Evolutionary conservation across 2,329 filamentous ascomycete species (phyloP).

Genomic region (Proliferodiscus dingleyae): DNA sequence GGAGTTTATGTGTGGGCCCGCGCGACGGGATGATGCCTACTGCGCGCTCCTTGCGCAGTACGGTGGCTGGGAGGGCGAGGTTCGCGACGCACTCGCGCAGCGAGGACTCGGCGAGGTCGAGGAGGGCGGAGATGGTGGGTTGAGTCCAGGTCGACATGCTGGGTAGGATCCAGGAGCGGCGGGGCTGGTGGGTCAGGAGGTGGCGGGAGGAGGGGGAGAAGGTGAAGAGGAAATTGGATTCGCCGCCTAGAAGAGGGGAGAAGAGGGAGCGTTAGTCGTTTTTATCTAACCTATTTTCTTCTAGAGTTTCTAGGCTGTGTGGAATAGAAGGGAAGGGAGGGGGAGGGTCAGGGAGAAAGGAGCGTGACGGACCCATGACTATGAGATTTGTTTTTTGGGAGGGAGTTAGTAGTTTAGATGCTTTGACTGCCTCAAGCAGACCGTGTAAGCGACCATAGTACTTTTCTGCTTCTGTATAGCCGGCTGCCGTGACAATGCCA

Average conservation of each 20-base stretch:
- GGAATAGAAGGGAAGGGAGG: conserved; percentile 4
- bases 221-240: conserved; percentile 91
- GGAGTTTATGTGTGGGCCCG: conserved; percentile 61
- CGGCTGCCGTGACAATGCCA: conserved; percentile 93
- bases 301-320: too few species aligned
- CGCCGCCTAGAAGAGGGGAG: conserved; percentile 51
- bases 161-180: conserved; percentile 66
- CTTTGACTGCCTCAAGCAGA: conserved; percentile 72
- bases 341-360: neutral
- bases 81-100: conserved; percentile 75
- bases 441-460: conserved; percentile 88
- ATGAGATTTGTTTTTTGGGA: conserved; percentile 73
- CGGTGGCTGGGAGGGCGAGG: conserved; percentile 70
- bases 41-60: conserved; percentile 84
- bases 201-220: conserved; percentile 62
- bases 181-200: conserved; percentile 63
- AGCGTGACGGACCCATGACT: conserved; percentile 64
- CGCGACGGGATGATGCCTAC: conserved; percentile 70
- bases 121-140: conserved; percentile 68
- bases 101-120: conserved; percentile 83
- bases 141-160: conserved; percentile 77
- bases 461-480: conserved; percentile 80
- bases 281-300: too few species aligned
- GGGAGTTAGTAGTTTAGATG: conserved; percentile 52
- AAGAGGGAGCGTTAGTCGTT: too few species aligned